phyloP scores from a whole-genome alignment of 129 eudicot species.

The Flaveria brownii region DNA sequence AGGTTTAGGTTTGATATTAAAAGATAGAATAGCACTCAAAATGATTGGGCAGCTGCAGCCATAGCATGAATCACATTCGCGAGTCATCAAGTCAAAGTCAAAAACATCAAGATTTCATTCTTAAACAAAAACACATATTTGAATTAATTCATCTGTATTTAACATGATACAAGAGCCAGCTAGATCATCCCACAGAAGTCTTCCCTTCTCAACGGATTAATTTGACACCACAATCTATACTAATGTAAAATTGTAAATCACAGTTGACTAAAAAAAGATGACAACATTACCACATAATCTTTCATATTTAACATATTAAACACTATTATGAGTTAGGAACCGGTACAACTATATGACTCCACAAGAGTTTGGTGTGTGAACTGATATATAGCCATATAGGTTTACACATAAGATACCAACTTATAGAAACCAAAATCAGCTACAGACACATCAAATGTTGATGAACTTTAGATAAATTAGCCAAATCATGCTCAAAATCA shows the following conservation, averaged over 20 bases:
- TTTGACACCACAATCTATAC: neutral
- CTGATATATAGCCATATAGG: neutral
- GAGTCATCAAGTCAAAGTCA: neutral
- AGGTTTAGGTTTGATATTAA: no score
- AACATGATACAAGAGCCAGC: neutral
- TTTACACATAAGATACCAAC: neutral
- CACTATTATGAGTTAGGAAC: neutral
- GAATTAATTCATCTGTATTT: neutral
- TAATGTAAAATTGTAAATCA: constrained; percentile 17
- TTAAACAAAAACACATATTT: neutral
- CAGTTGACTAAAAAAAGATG: neutral
- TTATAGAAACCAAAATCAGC: neutral
- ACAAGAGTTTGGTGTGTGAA: neutral
- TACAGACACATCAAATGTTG: neutral
- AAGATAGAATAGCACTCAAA: neutral
- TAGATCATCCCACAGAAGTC: no score
- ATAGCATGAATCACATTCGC: neutral
- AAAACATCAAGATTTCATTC: neutral
- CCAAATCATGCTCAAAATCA: neutral
- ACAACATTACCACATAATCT: neutral
- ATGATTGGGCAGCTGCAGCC: neutral
- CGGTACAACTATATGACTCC: neutral
- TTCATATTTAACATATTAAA: neutral
- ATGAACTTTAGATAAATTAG: neutral
- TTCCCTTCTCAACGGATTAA: neutral